These are phyloP conservation scores for Aspergillus carlsbadensis DNA, from an alignment of 495 filamentous ascomycete species.

Conservation along the genomic window DNA sequence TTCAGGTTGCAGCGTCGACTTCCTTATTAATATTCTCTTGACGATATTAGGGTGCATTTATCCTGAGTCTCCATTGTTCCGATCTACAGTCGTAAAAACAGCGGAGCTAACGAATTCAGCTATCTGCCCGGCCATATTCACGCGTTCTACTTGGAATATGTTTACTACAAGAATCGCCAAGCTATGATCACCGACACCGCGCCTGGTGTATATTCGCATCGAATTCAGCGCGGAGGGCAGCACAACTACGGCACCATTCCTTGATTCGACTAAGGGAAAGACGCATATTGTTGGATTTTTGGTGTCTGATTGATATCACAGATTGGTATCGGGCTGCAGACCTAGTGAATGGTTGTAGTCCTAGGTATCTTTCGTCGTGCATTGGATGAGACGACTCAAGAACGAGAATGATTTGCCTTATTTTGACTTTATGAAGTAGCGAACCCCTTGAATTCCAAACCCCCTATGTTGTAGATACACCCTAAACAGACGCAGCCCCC, in stretches of 20 bases:
- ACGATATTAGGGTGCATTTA: conserved; percentile 57
- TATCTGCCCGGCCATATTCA: conserved; percentile 82
- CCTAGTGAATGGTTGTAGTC: too few species aligned
- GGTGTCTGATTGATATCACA: too few species aligned
- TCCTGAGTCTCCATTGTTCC: background rate
- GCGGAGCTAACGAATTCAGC: conserved; percentile 31
- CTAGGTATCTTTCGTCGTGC: too few species aligned
- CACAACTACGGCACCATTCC: conserved; percentile 51
- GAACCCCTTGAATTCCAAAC: background rate
- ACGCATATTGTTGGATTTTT: too few species aligned
- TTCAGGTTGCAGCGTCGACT: conserved; percentile 61
- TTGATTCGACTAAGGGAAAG: background rate
- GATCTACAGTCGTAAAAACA: background rate
- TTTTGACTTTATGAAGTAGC: too few species aligned
- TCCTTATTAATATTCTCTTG: conserved; percentile 63
- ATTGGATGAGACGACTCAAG: too few species aligned
- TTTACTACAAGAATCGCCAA: conserved; percentile 75
- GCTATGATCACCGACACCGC: conserved; percentile 52
- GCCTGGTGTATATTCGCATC: conserved; percentile 78
- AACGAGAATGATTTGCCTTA: too few species aligned
- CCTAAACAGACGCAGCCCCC: conserved; percentile 14
- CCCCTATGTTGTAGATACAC: background rate
- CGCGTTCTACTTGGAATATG: conserved; percentile 87
- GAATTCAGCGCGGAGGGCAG: conserved; percentile 67
- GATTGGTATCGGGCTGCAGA: too few species aligned